Evolutionary conservation across 495 filamentous ascomycete genomes (phyloP), one percentile per base, ranked within the genome.

Genomic region (Aspergillus homomorphus): DNA sequence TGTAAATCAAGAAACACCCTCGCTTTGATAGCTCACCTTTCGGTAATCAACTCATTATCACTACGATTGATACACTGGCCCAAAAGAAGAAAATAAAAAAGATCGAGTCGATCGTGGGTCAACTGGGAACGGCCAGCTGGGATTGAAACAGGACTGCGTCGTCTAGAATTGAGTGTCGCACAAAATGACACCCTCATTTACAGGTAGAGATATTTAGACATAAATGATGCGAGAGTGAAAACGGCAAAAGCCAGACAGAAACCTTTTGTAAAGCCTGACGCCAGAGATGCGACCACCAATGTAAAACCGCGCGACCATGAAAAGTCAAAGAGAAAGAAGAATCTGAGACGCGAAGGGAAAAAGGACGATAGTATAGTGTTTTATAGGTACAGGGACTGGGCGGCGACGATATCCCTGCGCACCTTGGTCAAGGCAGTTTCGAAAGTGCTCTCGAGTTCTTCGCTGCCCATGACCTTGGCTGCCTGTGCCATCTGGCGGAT

Each of bases 401-500:
- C 91, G 51, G 92, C 90, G 56, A 97, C 92, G 70, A 97, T 91
- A 68, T 96, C 92, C 65, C 94, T 80, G 74, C 87, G 84, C 19
- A 98, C 86, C 83, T 96, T 95, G 48, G 77, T 76, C 64, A 98
- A 75, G 33, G 89, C 86, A 55, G 82, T 77, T 70, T 96, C 91
- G 64, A 98, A 98, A 69, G 90, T 98, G 65, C 85, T 76, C 71
- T 92, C 86, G 53, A 98, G 79, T 58, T 97, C 94, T 61, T 96
- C 89, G 69, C 87, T 96, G 54, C 94, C 94, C 95, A 98, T 98
- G 53, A 96, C 92, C 74, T 96, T 96, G 61, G 88, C 84, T 43
- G 91, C 94, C 74, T 96, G 89, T n/a, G 89, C 93, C 84, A 98
- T 96, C 73, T 98, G 94, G 61, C 95, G 83, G n/a, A 98, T 77